Percentiles rank a stretch among this genome's conserved stretches.
phyloP scores from a whole-genome alignment of 2,329 filamentous ascomycete species.

The Stagonosporopsis cucurbitacearum region DNA sequence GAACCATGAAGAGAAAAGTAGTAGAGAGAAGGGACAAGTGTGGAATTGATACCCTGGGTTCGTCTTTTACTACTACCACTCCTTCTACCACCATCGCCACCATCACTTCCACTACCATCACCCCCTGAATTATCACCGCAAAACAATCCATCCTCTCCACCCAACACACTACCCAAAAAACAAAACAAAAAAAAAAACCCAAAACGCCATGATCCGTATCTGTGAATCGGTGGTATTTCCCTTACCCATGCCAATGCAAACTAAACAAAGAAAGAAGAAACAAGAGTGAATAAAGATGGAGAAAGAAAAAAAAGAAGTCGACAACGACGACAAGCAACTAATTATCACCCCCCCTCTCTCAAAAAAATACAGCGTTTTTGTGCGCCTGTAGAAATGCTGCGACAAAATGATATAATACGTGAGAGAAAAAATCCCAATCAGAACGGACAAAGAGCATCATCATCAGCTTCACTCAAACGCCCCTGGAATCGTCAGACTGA shows the following conservation, averaged over 20 bases:
- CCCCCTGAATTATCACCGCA: too few relatives aligned
- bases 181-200: background rate
- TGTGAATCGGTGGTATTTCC: constrained; percentile 21
- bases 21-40: background rate
- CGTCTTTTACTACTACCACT: too few relatives aligned
- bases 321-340: background rate
- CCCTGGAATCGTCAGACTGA: constrained; percentile 46
- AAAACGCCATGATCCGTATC: constrained; percentile 8
- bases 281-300: background rate
- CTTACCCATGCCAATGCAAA: constrained; percentile 13
- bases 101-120: too few relatives aligned
- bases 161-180: too few relatives aligned
- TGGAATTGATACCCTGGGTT: constrained; percentile 5
- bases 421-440: background rate
- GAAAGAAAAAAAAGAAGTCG: background rate
- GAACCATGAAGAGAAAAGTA: too few relatives aligned
- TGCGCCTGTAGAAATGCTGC: constrained; percentile 10
- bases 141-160: too few relatives aligned
- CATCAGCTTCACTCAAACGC: constrained; percentile 30
- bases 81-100: too few relatives aligned
- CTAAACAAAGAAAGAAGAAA: background rate
- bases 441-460: background rate
- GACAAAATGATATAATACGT: too few relatives aligned
- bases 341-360: too few relatives aligned
- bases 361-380: background rate